A percentile compares a stretch with the other conserved stretches of the same genome.
These are phyloP conservation scores for Fusarium camptoceras DNA, from an alignment of 2,329 filamentous ascomycete species.

Conservation along the genomic window DNA sequence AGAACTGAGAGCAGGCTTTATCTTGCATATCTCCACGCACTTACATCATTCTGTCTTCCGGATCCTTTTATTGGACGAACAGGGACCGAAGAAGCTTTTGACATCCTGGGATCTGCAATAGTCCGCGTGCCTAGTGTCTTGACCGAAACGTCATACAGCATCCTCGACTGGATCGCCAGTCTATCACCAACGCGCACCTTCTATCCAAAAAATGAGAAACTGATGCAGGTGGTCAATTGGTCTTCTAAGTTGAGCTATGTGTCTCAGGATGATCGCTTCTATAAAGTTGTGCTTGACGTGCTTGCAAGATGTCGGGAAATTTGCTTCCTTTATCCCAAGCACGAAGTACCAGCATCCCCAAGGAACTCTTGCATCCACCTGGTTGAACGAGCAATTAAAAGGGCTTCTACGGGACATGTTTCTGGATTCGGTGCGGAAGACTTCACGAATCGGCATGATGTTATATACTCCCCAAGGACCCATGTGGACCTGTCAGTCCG, in stretches of 20 bases:
- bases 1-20: slow-evolving; percentile 64
- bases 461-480: slow-evolving; percentile 23
- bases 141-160: neutral
- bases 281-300: slow-evolving; percentile 4
- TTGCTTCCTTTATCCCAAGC: slow-evolving; percentile 22
- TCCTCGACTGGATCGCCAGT: neutral
- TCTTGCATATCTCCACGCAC: slow-evolving; percentile 63
- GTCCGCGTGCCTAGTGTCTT: slow-evolving; percentile 51
- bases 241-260: slow-evolving; percentile 51
- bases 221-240: slow-evolving; percentile 64
- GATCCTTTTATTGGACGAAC: slow-evolving; percentile 62
- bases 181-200: slow-evolving; percentile 52
- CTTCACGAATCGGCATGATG: slow-evolving; percentile 20
- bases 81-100: slow-evolving; percentile 66
- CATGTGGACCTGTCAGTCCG: neutral
- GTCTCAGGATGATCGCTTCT: slow-evolving; percentile 60
- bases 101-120: slow-evolving; percentile 61
- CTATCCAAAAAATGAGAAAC: slow-evolving; percentile 55
- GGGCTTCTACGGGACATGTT: slow-evolving; percentile 15
- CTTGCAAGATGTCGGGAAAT: neutral
- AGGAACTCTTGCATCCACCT: neutral
- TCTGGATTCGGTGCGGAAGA: slow-evolving; percentile 41
- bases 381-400: slow-evolving; percentile 27
- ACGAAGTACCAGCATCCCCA: rapidly evolving
- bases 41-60: slow-evolving; percentile 64